phyloP scores from a whole-genome alignment of 768 basidiomycete species.

The Phanerodontia chrysosporium region DNA sequence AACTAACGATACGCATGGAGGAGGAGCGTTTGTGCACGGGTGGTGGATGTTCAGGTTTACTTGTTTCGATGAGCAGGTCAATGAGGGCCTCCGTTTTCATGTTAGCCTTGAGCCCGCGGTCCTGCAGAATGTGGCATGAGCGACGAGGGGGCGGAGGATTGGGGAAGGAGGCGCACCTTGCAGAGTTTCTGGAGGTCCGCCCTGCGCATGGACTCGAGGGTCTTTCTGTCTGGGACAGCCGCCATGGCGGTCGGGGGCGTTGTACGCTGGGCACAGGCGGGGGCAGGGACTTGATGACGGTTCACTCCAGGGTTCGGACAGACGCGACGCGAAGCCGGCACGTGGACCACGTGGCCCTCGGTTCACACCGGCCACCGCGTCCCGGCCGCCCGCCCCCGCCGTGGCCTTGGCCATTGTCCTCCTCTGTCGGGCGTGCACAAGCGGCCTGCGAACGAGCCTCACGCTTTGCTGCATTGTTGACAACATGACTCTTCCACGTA shows the following conservation, averaged over 20 bases:
- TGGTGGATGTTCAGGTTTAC: constrained; percentile 18
- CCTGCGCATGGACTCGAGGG: constrained; percentile 51
- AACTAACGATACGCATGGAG: constrained; percentile 30
- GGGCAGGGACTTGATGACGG: constrained; percentile 4
- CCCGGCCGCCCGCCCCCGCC: neutral
- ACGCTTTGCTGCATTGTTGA: neutral
- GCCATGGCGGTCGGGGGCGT: constrained; percentile 33
- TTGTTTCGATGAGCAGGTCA: constrained; percentile 60
- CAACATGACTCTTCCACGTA: no score
- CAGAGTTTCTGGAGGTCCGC: constrained; percentile 52
- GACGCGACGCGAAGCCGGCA: constrained; percentile 15
- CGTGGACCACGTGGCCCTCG: constrained; percentile 13
- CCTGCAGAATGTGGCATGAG: constrained; percentile 35
- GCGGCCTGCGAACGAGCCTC: no score
- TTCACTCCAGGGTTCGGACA: constrained; percentile 9
- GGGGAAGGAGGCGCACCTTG: constrained; percentile 42
- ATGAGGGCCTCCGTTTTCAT: constrained; percentile 78
- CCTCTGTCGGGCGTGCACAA: no score
- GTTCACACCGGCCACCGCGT: neutral
- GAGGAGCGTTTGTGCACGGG: constrained; percentile 24
- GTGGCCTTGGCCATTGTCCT: neutral
- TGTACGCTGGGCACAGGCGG: neutral
- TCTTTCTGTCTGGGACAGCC: constrained; percentile 38
- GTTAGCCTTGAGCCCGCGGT: constrained; percentile 79
- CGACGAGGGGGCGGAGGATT: neutral